A percentile compares a stretch with the other conserved stretches of the same genome.
These are phyloP conservation scores for Coemansia sp. DNA, from an alignment of 371 early-diverging fungal species.

Conservation along the genomic window DNA sequence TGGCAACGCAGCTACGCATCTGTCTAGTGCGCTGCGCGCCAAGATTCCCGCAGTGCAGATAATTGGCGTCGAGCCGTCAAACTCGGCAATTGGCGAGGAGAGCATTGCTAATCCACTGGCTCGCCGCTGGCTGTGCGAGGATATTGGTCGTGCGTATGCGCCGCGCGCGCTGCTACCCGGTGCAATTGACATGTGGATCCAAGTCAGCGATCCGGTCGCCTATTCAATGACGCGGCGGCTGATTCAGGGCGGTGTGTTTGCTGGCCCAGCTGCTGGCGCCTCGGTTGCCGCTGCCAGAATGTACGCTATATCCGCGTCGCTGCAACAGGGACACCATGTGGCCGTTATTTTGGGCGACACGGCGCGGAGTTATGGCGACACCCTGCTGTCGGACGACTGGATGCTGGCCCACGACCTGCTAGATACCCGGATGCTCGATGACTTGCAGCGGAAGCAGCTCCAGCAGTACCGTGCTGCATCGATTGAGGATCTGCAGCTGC, in stretches of 20 bases:
- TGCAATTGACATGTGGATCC: conserved; percentile 69
- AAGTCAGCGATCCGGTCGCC: conserved; percentile 70
- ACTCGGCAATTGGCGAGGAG: conserved; percentile 57
- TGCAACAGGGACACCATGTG: conserved; percentile 46
- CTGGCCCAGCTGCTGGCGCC: conserved; percentile 76
- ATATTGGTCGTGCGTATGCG: conserved; percentile 69
- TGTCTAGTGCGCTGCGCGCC: conserved; percentile 60
- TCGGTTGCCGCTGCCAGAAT: conserved; percentile 67
- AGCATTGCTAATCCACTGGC: conserved; percentile 38
- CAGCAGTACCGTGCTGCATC: conserved; percentile 77
- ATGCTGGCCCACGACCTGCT: conserved; percentile 71
- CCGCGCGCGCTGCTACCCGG: conserved; percentile 60
- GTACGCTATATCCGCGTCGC: conserved; percentile 49
- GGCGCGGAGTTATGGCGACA: conserved; percentile 68
- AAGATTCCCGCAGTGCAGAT: conserved; percentile 60
- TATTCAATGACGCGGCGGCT: conserved; percentile 72
- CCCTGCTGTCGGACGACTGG: conserved; percentile 75
- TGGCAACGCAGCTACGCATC: conserved; percentile 64
- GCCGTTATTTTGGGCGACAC: conserved; percentile 70
- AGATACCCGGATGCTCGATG: conserved; percentile 61
- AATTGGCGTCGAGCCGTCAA: conserved; percentile 72
- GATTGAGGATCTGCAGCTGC: conserved; percentile 84
- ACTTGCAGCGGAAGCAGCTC: conserved; percentile 61
- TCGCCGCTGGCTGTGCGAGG: conserved; percentile 74
- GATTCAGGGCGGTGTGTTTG: conserved; percentile 66